Evolutionary conservation across 768 basidiomycete species (phyloP).

Genomic region (Rickenella mellea): DNA sequence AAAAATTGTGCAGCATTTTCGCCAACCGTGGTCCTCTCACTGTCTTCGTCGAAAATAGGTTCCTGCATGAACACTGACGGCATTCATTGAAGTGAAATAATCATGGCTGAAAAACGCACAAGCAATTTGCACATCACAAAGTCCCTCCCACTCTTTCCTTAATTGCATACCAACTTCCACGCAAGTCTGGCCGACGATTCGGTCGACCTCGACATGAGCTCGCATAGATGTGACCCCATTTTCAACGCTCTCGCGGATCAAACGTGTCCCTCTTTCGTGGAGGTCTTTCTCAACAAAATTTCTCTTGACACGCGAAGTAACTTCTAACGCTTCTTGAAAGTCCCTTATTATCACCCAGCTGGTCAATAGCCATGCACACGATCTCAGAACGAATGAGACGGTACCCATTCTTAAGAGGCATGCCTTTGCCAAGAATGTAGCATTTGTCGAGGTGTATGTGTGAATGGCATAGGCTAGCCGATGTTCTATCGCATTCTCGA

Average conservation of each 20-base stretch:
- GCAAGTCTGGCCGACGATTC: conserved; percentile 41
- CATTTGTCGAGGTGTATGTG: conserved; percentile 66
- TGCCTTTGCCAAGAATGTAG: conserved; percentile 50
- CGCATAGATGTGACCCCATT: conserved; percentile 58
- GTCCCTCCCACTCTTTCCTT: conserved; percentile 29
- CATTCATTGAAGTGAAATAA: neutral
- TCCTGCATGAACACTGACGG: conserved; percentile 53
- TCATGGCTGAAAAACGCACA: conserved; percentile 23
- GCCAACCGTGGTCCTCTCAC: conserved; percentile 29
- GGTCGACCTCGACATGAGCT: conserved; percentile 61
- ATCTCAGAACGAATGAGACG: neutral
- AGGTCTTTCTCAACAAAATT: conserved; percentile 40
- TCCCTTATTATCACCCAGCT: conserved; percentile 24
- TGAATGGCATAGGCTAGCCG: conserved; percentile 42
- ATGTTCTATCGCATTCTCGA: neutral
- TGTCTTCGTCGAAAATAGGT: conserved; percentile 34
- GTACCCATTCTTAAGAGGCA: conserved; percentile 41
- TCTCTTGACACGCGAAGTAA: conserved; percentile 44
- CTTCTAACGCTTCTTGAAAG: conserved; percentile 44
- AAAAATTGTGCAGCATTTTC: conserved; percentile 36
- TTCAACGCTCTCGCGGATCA: conserved; percentile 49
- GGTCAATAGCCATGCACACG: neutral
- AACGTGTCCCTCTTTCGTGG: conserved; percentile 38
- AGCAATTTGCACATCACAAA: conserved; percentile 50
- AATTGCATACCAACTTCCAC: conserved; percentile 42